Conservation (phyloP, 148 eudicot species). For the Camellia granthamiana region DNA sequence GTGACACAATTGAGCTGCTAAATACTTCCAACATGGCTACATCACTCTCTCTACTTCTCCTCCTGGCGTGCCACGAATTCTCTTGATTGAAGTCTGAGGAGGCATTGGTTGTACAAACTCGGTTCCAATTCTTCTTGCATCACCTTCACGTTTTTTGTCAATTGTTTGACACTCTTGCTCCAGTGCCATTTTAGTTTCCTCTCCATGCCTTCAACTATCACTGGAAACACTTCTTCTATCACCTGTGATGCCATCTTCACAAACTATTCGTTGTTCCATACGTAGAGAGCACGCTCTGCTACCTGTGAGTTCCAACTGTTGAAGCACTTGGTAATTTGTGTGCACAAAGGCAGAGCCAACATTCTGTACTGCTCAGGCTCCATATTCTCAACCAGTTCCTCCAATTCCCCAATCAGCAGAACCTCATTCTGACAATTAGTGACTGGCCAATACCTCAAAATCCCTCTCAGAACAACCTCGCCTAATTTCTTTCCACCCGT, state of each 20-base stretch:
- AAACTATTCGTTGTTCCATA: no score
- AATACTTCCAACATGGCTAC: slow-evolving; percentile 69
- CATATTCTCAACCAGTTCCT: slow-evolving; percentile 39
- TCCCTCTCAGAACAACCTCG: slow-evolving; percentile 28
- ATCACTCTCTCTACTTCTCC: background rate
- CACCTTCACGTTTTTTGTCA: slow-evolving; percentile 39
- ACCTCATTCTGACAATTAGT: slow-evolving; percentile 49
- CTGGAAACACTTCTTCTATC: slow-evolving; percentile 31
- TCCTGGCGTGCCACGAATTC: slow-evolving; percentile 17
- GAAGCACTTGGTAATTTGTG: no score
- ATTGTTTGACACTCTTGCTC: slow-evolving; percentile 39
- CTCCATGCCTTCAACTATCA: slow-evolving; percentile 41
- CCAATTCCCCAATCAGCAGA: slow-evolving; percentile 43
- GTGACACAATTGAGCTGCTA: slow-evolving; percentile 69
- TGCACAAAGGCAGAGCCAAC: slow-evolving; percentile 40
- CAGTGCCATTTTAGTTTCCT: slow-evolving; percentile 43
- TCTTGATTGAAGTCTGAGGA: slow-evolving; percentile 15
- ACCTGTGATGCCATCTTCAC: slow-evolving; percentile 41
- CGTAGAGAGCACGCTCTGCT: no score
- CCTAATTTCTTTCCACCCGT: slow-evolving; percentile 7
- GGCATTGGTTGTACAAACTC: slow-evolving; percentile 31
- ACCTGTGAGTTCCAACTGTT: no score
- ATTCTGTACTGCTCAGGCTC: slow-evolving; percentile 28
- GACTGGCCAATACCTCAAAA: slow-evolving; percentile 45
- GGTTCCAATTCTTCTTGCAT: slow-evolving; percentile 46